Percentiles rank a stretch among this genome's conserved stretches.
phyloP scores from a whole-genome alignment of 306 rosid genomes.

The Citrullus mucosospermus region DNA sequence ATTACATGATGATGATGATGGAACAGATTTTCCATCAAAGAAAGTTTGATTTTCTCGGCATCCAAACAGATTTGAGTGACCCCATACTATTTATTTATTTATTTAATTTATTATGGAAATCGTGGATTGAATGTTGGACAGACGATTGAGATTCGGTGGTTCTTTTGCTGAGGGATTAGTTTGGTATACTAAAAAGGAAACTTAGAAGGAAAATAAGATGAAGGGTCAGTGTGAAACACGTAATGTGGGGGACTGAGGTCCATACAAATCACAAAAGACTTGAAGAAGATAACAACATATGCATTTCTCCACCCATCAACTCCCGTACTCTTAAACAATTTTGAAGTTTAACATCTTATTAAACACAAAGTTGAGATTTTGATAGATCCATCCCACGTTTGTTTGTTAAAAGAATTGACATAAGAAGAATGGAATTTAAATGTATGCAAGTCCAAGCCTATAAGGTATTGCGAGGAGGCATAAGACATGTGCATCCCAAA shows the following conservation, averaged over 20 bases:
- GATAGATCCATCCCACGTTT: too few relatives aligned
- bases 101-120: neutral
- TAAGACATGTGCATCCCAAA: too few relatives aligned
- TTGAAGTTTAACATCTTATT: too few relatives aligned
- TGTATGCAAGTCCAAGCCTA: too few relatives aligned
- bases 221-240: neutral
- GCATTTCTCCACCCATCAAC: too few relatives aligned
- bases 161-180: neutral
- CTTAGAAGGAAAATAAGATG: neutral
- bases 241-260: neutral
- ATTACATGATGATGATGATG: neutral
- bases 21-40: neutral
- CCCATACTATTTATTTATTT: neutral
- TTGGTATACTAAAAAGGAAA: neutral
- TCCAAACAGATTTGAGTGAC: neutral
- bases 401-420: too few relatives aligned
- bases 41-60: neutral
- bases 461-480: too few relatives aligned
- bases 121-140: neutral
- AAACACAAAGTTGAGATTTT: too few relatives aligned
- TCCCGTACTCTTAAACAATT: too few relatives aligned
- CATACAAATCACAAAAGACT: too few relatives aligned
- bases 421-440: too few relatives aligned
- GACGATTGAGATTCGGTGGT: neutral
- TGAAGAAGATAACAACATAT: too few relatives aligned